phyloP scores from a whole-genome alignment of 176 grass and related monocot genomes.

The Echinochloa phyllopogon region DNA sequence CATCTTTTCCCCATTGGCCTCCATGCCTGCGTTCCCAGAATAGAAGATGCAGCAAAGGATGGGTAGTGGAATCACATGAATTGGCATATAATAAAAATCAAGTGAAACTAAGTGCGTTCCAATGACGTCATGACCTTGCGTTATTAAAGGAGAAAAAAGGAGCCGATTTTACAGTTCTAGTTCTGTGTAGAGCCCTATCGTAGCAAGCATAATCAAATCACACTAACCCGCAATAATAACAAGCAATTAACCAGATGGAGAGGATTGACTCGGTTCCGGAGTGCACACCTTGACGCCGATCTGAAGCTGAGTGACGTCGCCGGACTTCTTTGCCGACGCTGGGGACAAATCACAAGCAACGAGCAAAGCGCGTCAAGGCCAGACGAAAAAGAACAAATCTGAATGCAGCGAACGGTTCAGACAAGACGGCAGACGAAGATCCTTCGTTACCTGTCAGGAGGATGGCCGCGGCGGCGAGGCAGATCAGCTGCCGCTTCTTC shows the following conservation, averaged over 20 bases:
- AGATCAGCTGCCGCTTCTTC: conserved; percentile 45
- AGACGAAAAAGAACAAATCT: not conserved
- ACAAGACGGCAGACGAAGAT: not conserved
- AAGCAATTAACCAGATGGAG: not conserved
- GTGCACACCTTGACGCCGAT: conserved; percentile 80
- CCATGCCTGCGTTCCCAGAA: too few relatives aligned
- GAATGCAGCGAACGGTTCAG: not conserved
- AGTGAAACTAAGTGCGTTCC: conserved; percentile 13
- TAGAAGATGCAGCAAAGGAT: too few relatives aligned
- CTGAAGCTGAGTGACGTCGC: conserved; percentile 81
- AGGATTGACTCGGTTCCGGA: not conserved
- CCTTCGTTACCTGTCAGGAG: conserved; percentile 48
- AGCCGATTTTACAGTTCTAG: not conserved
- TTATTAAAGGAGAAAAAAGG: not conserved
- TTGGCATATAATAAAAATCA: not conserved
- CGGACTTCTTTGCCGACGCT: conserved; percentile 86
- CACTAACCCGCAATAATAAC: not conserved
- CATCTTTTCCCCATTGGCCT: too few relatives aligned
- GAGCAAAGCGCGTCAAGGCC: not conserved
- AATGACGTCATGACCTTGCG: not conserved
- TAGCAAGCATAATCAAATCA: not conserved
- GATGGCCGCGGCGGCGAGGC: conserved; percentile 48
- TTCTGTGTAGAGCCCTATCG: not conserved
- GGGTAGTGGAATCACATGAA: too few relatives aligned
- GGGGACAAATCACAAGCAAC: conserved; percentile 20